Conservation (phyloP, 176 grass and related monocot species). For the Aegilops umbellulata region DNA sequence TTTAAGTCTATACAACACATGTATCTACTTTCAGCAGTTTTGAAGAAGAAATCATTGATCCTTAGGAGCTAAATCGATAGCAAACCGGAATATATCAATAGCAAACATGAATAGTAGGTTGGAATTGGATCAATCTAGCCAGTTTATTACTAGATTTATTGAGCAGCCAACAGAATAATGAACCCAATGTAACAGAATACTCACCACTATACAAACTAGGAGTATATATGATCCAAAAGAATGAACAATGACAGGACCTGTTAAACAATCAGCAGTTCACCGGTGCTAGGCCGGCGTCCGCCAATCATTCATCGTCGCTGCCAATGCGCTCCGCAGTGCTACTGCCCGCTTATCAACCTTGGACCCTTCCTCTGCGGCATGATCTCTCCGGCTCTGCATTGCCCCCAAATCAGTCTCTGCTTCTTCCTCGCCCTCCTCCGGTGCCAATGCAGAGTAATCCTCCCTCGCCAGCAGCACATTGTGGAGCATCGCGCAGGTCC, state of each 20-base stretch:
- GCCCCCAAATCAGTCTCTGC: not conserved
- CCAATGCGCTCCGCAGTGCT: slow-evolving; percentile 38
- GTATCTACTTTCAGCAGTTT: not conserved
- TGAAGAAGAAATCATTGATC: not conserved
- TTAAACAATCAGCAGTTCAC: slow-evolving; percentile 38
- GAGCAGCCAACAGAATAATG: slow-evolving; percentile 23
- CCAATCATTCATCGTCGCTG: slow-evolving; percentile 8
- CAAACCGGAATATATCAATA: not conserved
- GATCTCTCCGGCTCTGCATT: slow-evolving; percentile 21
- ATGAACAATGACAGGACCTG: slow-evolving; percentile 25
- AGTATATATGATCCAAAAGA: slow-evolving; percentile 36
- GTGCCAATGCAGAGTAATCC: slow-evolving; percentile 60
- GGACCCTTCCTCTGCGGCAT: slow-evolving; percentile 7
- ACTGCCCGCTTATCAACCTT: slow-evolving; percentile 43
- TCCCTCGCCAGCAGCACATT: slow-evolving; percentile 74
- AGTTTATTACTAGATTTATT: slow-evolving; percentile 30
- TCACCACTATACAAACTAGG: slow-evolving; percentile 22
- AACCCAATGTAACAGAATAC: slow-evolving; percentile 36
- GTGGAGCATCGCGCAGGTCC: slow-evolving; percentile 80
- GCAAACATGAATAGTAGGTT: not conserved
- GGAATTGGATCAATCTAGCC: not conserved
- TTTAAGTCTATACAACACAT: too few relatives aligned
- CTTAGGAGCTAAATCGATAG: not conserved
- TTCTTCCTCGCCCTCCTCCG: slow-evolving; percentile 22
- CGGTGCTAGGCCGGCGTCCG: not conserved